Base-by-base conservation (phyloP, 371 early-diverging fungal genomes). In the Saksenaea oblongispora region DNA sequence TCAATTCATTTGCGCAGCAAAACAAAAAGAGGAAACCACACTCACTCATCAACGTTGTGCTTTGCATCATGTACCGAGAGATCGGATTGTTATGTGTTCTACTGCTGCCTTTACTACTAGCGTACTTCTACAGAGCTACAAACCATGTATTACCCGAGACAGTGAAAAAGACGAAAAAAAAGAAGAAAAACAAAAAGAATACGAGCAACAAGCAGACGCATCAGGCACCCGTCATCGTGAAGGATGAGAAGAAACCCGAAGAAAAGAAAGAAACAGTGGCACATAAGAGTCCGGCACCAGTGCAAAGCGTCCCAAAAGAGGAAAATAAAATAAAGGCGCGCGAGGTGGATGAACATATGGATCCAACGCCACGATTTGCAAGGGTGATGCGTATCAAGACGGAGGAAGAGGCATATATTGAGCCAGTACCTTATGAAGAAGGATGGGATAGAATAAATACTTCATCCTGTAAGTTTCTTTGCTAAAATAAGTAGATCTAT, bases 331-430 rank as follows among this genome's bases (percentile, higher is more conserved):
- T 37, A 44, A 26, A 34, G 17, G 24, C 35, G 44, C 17, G 41
- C n/a, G 80, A 79, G 37, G 66, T 79, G 34, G 82, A 82, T 53
- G 70, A 78, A 17, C 74, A 79, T 53, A 75, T 82, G 75, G 79
- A 79, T 64, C 66, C 42, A 4, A 79, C 77, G 5, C 61, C 64
- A 22, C 61, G 63, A 18, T 81, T 65, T 66, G 70, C 76, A 5
- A 73, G 82, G 34, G 82, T 78, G 4, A 63, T 79, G 74, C 72
- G 82, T 22, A 78, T 78, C 34, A 67, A 66, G 31, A 68, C 76
- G 0, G 74, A 77, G 39, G 72, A 65, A 8, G 74, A 78, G 14
- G 69, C 61, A 0, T 68, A 51, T 14, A 67, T 56, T 56, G 74
- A 75, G 39, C 56, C 74, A 8, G 79, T 76, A 10, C 72, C 83